Evolutionary conservation across 768 basidiomycete species (phyloP).

Genomic region (Suillus occidentalis): DNA sequence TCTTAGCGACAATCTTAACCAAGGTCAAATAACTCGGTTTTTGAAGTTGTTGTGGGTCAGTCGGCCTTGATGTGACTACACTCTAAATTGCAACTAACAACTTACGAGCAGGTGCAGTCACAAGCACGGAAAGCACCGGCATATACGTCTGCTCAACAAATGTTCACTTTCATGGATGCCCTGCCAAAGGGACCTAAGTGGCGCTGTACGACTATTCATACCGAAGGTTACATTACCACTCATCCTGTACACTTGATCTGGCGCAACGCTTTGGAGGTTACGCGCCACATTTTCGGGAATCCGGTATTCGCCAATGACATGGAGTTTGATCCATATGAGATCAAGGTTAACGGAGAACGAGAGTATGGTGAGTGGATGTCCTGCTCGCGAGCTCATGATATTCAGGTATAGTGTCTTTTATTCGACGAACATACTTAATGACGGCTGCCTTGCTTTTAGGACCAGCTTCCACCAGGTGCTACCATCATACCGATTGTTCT

Average conservation of each 20-base stretch:
- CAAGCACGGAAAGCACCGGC: neutral
- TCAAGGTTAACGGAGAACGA: neutral
- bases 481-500: neutral
- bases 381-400: neutral
- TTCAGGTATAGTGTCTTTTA: neutral
- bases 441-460: neutral
- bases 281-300: neutral
- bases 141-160: neutral
- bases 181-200: neutral
- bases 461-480: neutral
- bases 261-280: neutral
- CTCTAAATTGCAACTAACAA: neutral
- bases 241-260: neutral
- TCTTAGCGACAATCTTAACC: neutral
- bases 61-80: too few species aligned
- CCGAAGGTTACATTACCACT: neutral
- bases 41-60: neutral
- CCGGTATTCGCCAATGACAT: neutral
- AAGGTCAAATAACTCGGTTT: neutral
- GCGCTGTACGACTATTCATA: neutral
- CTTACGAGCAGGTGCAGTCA: neutral
- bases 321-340: neutral
- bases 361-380: neutral
- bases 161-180: neutral
- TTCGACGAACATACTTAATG: neutral